Evolutionary conservation across 441 rosid genomes (phyloP), one percentile per base, ranked within the genome.

Genomic region (Adansonia madagascariensis): DNA sequence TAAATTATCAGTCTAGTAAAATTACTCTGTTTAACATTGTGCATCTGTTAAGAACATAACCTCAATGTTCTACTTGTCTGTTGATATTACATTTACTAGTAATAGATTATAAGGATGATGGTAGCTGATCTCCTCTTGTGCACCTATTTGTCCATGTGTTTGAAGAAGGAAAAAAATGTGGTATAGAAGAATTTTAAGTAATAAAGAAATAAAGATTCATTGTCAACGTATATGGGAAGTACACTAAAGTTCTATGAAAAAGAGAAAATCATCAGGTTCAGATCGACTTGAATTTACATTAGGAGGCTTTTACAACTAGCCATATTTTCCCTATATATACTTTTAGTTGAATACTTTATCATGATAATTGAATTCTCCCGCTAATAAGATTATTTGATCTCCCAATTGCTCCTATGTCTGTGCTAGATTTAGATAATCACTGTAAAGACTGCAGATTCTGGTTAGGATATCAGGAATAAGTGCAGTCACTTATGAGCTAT

Each of bases 1-100:
- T 89, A 84, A 8, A 27, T 39, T 39, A 35, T 6, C 22, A 52
- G 12, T 72, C 39, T 12, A 55, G 52, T 39, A 20, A 20, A 11
- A 15, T 31, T 63, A 9, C 49, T 50, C 75, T 57, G 52, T 56
- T 41, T 56, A 12, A 6, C n/a, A 14, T 18, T 52, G 17, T 35
- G 18, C 50, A 53, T 27, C 22, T 71, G 41, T 68, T 18, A 24
- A 47, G 11, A 47, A 6, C 11, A 68, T 22, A 22, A 68, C 10
- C 17, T 66, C 57, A 14, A 9, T 69, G 7, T 50, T 49, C 72
- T 20, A 46, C 72, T 68, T 46, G 22, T 46, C 44, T 61, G 43
- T 17, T 27, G 66, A 35, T 27, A 61, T 27, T 61, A 61, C 15
- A 59, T 31, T 15, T 4, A 14, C 46, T 62, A 1, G 4, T 59